Percentiles rank a stretch among this genome's conserved stretches.
Evolutionary conservation across 140 eudicot genomes (phyloP).

Genomic region (Stevia rebaudiana): DNA sequence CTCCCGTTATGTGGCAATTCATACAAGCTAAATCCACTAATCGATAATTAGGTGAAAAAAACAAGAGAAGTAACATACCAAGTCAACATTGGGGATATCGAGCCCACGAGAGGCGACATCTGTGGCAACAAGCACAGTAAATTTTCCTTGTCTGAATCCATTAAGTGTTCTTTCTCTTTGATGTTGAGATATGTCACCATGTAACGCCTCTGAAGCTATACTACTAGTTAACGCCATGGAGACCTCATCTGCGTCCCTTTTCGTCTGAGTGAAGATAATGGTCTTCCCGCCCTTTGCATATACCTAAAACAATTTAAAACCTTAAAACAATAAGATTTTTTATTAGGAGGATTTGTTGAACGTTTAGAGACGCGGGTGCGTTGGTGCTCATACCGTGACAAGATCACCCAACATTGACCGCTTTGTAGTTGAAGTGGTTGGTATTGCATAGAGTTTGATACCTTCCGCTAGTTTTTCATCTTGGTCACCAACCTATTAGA

Average conservation of each 20-base stretch:
- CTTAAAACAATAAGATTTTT: neutral
- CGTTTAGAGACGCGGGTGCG: neutral
- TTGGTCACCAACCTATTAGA: slow-evolving; percentile 68
- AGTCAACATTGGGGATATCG: slow-evolving; percentile 89
- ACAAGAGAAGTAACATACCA: slow-evolving; percentile 40
- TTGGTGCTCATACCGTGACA: slow-evolving; percentile 49
- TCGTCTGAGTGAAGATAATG: slow-evolving; percentile 86
- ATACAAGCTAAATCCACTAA: too few species aligned
- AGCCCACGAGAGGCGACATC: slow-evolving; percentile 99
- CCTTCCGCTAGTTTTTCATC: slow-evolving; percentile 97
- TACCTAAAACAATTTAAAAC: slow-evolving; percentile 45
- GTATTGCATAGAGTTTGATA: slow-evolving; percentile 72
- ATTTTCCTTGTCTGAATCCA: slow-evolving; percentile 89
- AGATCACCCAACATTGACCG: slow-evolving; percentile 79
- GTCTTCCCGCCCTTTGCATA: slow-evolving; percentile 97
- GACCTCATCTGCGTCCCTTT: slow-evolving; percentile 95
- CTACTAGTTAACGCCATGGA: slow-evolving; percentile 65
- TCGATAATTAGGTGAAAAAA: neutral
- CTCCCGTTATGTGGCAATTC: too few species aligned
- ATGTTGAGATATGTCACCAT: slow-evolving; percentile 96
- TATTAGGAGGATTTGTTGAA: neutral
- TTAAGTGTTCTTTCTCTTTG: slow-evolving; percentile 83
- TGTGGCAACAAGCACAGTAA: slow-evolving; percentile 91
- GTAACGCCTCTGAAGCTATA: slow-evolving; percentile 88
- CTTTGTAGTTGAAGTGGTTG: slow-evolving; percentile 66